phyloP scores from a whole-genome alignment of 2,329 filamentous ascomycete species.

The Venturiaceae sp. region DNA sequence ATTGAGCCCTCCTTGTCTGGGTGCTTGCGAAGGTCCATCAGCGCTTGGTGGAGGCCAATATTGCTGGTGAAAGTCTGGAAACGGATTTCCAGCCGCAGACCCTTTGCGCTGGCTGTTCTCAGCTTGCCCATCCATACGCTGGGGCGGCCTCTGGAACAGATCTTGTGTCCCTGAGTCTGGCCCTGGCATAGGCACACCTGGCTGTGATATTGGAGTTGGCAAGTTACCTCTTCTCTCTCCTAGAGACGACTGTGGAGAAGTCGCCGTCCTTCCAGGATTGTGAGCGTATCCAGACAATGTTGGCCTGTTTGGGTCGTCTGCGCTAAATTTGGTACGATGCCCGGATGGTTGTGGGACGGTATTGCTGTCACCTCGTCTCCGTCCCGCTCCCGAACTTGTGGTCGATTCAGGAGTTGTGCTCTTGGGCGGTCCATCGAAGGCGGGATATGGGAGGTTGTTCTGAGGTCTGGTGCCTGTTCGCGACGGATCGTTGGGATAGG shows the following conservation, averaged over 20 bases:
- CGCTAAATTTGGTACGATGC: slow-evolving; percentile 33
- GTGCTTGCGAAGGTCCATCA: slow-evolving; percentile 14
- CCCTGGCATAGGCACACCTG: slow-evolving; percentile 64
- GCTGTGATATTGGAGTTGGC: slow-evolving; percentile 62
- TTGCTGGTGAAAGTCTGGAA: slow-evolving; percentile 48
- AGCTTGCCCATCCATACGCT: slow-evolving; percentile 17
- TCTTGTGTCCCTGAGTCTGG: slow-evolving; percentile 63
- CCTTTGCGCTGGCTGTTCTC: slow-evolving; percentile 19
- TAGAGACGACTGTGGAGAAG: slow-evolving; percentile 47
- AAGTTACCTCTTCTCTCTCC: slow-evolving; percentile 75
- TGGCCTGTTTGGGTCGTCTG: slow-evolving; percentile 38
- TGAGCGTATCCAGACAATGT: slow-evolving; percentile 35
- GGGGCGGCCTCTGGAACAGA: slow-evolving; percentile 61
- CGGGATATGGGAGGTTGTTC: slow-evolving; percentile 25
- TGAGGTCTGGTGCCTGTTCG: slow-evolving; percentile 15
- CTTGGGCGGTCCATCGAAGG: slow-evolving; percentile 22
- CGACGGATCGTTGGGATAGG: slow-evolving; percentile 35
- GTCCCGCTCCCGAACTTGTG: slow-evolving; percentile 15
- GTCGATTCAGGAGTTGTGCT: slow-evolving; percentile 21
- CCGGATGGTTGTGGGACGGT: slow-evolving; percentile 15
- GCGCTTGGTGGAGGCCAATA: slow-evolving; percentile 47
- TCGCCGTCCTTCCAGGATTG: slow-evolving; percentile 18
- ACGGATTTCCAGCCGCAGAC: slow-evolving; percentile 25
- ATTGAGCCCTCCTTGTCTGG: slow-evolving; percentile 28
- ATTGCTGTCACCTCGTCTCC: slow-evolving; percentile 21